Evolutionary conservation across 129 eudicot genomes (phyloP), one percentile per base, ranked within the genome.

Genomic region (Scalesia atractyloides): DNA sequence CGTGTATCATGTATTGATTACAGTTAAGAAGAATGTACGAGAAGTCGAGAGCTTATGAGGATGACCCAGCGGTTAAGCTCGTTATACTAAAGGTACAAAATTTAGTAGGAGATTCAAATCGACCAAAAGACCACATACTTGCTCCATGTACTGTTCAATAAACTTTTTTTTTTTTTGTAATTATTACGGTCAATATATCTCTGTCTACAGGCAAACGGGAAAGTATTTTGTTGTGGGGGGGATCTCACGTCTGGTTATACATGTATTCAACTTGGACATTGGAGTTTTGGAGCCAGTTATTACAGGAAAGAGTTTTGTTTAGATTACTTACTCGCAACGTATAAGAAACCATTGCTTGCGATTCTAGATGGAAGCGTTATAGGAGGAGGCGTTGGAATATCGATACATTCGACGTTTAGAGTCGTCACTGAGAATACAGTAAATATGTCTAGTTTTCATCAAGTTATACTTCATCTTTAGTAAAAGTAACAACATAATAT

Each of bases 311-410:
- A 81, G 13, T 72, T 81, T 44, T 71, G 63, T 52, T 51, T 84
- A 43, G 88, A 84, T 66, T 81, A 84, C 76, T 0, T 73, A 12
- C 81, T 81, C 13, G 88, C 71, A 44, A 81, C 88, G 9, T 81
- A 77, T 71, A 84, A 66, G 6, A 84, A 84, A 34, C 88, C 88
- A 39, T 0, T 77, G 52, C 76, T 86, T 60, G 79, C 81, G 0
- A 66, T 86, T 39, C n/a, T 86, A 9, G 49, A 86, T 64, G 87
- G 91, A 24, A 52, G 73, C 0, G 87, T 86, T 48, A 86, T 86
- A 85, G 91, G 91, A 69, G 91, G 85, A 52, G 91, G 91, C 1
- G 91, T 76, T 33, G 87, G 91, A 43, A 59, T 83, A 39, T 80
- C 87, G 0, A 86, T 83, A 66, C 73, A 83, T 71, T 78, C 79